Evolutionary conservation across 2,329 filamentous ascomycete species (phyloP), one percentile per base, ranked within the genome.

Genomic region (Fonsecaea pugnacius): DNA sequence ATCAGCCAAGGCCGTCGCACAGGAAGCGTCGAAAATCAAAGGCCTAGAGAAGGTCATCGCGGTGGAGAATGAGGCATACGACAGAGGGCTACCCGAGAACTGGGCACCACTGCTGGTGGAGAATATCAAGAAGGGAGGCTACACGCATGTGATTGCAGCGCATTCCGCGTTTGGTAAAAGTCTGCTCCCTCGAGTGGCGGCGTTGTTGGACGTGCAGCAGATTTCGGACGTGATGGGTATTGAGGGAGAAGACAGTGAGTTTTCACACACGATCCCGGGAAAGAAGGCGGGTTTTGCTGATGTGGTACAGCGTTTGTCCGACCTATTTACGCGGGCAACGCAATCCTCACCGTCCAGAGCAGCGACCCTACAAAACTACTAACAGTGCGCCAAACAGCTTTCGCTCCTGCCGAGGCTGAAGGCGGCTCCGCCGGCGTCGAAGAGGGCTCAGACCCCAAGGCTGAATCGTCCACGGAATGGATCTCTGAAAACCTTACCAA

Each of bases 151-250:
- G 69, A 85, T 99, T 73, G 91, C 90, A 43, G 89, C 91, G 61
- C 92, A 98, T 81, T 95, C 93, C 27, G 92, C 95, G 0, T 99
- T 99, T 79, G 95, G 95, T 74, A 99, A 99, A 86, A 96, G 90
- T 78, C 78, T 99, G 52, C 83, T 99, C 79, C 95, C 95, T 43
- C 89, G 95, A 67, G 91, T 97, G 16, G 92, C 95, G 21, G 95
- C 95, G 21, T 82, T 99, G 62, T 84, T 99, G 64, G 95, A 99
- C 77, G 87, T 89, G 38, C 93, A 97, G 80, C 93, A 96, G 76
- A 88, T 99, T 67, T 96, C 93, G 51, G 95, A 99, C 76, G 91
- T 98, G 70, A 97, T 88, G 18, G 84, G 80, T 1, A 90, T 99
- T 74, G 88, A 97, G 78, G 87, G 87, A 78, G 93, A 96, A 77